Conservation (phyloP, 129 eudicot species). For the Centaurea solstitialis region DNA sequence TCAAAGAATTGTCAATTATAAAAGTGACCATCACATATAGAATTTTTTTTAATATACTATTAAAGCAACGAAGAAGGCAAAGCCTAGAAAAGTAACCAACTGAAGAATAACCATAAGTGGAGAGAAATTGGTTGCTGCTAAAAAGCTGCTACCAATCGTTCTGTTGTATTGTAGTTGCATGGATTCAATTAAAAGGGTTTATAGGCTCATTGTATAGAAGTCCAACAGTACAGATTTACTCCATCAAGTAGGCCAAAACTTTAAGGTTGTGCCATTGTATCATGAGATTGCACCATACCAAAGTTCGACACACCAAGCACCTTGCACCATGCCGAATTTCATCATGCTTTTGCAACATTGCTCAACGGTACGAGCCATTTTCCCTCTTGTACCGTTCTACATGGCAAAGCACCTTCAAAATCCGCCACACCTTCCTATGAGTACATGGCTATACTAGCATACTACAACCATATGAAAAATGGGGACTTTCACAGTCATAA, state of each 20-base stretch:
- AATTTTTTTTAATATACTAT: too few species aligned
- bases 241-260: background rate
- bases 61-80: background rate
- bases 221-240: background rate
- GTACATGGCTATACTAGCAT: background rate
- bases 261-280: background rate
- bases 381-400: background rate
- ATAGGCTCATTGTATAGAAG: background rate
- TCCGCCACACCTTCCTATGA: background rate
- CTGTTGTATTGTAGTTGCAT: background rate
- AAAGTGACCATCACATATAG: background rate
- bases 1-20: too few species aligned
- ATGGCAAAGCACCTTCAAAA: background rate
- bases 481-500: background rate
- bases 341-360: background rate
- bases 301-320: too few species aligned
- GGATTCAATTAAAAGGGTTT: background rate
- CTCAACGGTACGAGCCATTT: background rate
- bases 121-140: background rate
- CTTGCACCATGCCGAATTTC: background rate
- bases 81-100: background rate
- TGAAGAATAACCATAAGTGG: background rate
- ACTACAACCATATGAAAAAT: background rate
- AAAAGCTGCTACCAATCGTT: background rate
- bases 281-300: background rate